phyloP scores from a whole-genome alignment of 208 protist genomes.

The Tritrichomonas musculus region DNA sequence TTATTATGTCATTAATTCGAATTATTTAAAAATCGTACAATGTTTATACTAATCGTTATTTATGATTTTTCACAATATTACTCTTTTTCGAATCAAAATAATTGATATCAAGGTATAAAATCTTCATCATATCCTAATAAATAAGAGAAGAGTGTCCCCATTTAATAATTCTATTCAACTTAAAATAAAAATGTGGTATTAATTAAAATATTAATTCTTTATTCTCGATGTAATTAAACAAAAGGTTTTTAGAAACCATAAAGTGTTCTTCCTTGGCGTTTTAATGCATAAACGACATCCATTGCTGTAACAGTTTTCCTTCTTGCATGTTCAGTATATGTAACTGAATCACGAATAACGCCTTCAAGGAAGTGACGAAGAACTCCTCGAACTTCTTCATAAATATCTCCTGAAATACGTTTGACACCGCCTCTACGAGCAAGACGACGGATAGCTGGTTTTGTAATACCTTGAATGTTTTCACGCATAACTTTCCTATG shows the following conservation, averaged over 20 bases:
- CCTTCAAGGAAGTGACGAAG: constrained; percentile 36
- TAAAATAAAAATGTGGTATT: too few relatives aligned
- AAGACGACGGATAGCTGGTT: constrained; percentile 48
- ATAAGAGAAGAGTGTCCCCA: too few relatives aligned
- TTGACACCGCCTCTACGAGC: constrained; percentile 50
- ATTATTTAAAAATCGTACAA: too few relatives aligned
- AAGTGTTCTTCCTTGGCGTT: constrained; percentile 78
- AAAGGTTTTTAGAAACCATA: constrained; percentile 68
- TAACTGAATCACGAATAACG: constrained; percentile 78
- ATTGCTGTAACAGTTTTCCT: constrained; percentile 84
- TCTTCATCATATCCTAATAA: too few relatives aligned
- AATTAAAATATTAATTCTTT: too few relatives aligned
- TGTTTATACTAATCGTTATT: too few relatives aligned
- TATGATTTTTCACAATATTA: too few relatives aligned
- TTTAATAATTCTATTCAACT: too few relatives aligned
- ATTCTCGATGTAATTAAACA: too few relatives aligned
- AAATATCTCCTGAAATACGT: constrained; percentile 46
- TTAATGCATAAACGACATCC: constrained; percentile 85
- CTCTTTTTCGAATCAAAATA: too few relatives aligned
- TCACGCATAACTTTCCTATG: constrained; percentile 73
- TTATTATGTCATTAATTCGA: too few relatives aligned
- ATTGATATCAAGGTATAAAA: too few relatives aligned
- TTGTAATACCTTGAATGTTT: constrained; percentile 65
- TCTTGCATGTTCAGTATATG: constrained; percentile 82
- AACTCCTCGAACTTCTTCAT: constrained; percentile 46